phyloP scores from a whole-genome alignment of 371 early-diverging fungal species.

The Rhizopus delemar region DNA sequence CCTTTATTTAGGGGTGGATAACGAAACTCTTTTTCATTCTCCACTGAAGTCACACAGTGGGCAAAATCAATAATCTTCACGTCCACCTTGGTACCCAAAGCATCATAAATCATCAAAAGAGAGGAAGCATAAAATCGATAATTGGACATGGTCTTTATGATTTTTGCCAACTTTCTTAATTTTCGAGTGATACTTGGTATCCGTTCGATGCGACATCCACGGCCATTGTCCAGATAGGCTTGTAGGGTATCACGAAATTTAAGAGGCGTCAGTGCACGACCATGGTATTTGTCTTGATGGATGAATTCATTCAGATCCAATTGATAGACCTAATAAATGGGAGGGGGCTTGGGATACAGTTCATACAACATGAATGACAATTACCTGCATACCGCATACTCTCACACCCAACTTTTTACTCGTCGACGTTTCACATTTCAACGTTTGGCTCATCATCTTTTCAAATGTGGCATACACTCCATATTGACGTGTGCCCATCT shows the following conservation, averaged over 20 bases:
- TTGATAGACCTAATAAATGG: slow-evolving; percentile 72
- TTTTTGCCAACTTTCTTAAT: slow-evolving; percentile 68
- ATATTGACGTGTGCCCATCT: slow-evolving; percentile 97
- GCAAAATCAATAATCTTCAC: slow-evolving; percentile 95
- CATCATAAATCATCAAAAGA: slow-evolving; percentile 65
- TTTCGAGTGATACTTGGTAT: slow-evolving; percentile 80
- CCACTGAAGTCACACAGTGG: slow-evolving; percentile 62
- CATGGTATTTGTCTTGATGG: slow-evolving; percentile 94
- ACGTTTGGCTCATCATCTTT: slow-evolving; percentile 84
- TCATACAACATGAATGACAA: slow-evolving; percentile 7
- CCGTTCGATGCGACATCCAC: slow-evolving; percentile 68
- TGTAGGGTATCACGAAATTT: slow-evolving; percentile 80
- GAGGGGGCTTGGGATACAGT: background rate
- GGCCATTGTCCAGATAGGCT: slow-evolving; percentile 84
- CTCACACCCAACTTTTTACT: slow-evolving; percentile 89
- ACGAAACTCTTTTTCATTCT: slow-evolving; percentile 36
- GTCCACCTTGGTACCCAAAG: slow-evolving; percentile 53
- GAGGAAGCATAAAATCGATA: slow-evolving; percentile 92
- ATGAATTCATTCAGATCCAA: slow-evolving; percentile 57
- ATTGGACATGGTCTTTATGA: slow-evolving; percentile 70
- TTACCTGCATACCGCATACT: slow-evolving; percentile 96
- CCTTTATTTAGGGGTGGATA: slow-evolving; percentile 70
- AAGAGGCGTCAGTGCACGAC: slow-evolving; percentile 76
- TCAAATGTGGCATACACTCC: slow-evolving; percentile 83
- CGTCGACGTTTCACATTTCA: slow-evolving; percentile 89